A percentile compares a stretch with the other conserved stretches of the same genome.
Evolutionary conservation across 371 early-diverging fungal species (phyloP).

Genomic region (Blyttiomyces sp.): DNA sequence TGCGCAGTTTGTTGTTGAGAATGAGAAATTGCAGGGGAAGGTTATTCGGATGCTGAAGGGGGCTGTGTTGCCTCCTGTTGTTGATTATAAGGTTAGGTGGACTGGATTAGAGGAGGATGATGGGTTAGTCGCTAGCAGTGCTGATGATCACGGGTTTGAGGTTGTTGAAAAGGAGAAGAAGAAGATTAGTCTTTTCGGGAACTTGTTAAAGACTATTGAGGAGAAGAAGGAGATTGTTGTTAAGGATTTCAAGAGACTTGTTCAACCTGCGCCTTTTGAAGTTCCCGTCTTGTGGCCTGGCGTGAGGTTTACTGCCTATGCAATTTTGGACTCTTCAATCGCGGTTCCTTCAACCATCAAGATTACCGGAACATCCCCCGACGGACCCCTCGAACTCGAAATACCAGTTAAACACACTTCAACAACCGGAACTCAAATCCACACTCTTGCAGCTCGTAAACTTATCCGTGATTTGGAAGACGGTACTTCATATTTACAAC

Average conservation of each 20-base stretch:
- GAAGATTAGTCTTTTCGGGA: conserved; percentile 14
- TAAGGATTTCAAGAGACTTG: conserved; percentile 1
- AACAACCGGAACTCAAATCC: conserved; percentile 21
- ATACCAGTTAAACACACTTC: conserved; percentile 24
- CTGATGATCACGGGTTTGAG: no score
- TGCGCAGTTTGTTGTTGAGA: conserved; percentile 41
- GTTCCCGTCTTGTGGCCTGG: conserved; percentile 43
- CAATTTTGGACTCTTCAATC: conserved; percentile 26
- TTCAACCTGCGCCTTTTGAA: conserved; percentile 35
- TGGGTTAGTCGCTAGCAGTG: no score
- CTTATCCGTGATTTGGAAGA: conserved; percentile 45
- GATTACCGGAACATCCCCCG: conserved; percentile 31
- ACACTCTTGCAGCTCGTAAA: conserved; percentile 46
- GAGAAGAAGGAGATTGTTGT: background rate
- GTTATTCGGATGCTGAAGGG: conserved; percentile 47
- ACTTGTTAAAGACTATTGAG: no score
- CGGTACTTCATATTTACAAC: conserved; percentile 29
- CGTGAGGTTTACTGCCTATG: conserved; percentile 34
- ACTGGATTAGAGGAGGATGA: no score
- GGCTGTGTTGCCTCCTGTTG: conserved; percentile 41
- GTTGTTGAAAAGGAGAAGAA: conserved; percentile 10
- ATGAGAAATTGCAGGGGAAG: conserved; percentile 48
- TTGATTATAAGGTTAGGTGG: conserved; percentile 40
- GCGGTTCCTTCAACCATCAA: conserved; percentile 24
- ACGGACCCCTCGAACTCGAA: conserved; percentile 44